Evolutionary conservation across 2,329 filamentous ascomycete genomes (phyloP), one percentile per base, ranked within the genome.

Genomic region (Pestalotiopsis fici): DNA sequence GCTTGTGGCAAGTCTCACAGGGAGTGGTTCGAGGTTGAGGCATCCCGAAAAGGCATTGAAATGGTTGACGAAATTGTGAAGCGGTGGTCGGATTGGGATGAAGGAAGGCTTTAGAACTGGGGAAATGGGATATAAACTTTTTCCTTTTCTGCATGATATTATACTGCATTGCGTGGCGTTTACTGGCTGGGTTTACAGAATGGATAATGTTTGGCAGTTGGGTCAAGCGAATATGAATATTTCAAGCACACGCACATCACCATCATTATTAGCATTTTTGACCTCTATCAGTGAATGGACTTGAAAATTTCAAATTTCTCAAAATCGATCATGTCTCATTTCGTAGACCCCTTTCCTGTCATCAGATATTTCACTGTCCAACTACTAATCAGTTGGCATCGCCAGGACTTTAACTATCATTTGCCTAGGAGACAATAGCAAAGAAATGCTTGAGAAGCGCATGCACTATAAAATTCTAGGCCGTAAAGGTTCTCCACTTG

Each of bases 21-120:
- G 64, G 96, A 99, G 81, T 99, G 95, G 95, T 99, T 99, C 77
- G 93, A 97, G 80, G 90, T 98, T 1, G 89, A 93, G 69, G 93
- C 93, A 0, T 90, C 84, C 25, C 87, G 90, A 70, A 86, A 90
- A 31, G 93, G 91, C 0, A 85, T 98, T 3, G 88, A 85, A 68
- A 85, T 87, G 82, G 83, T 88, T 82, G 83, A 88, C 70, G 84
- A 92, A 71, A 88, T 94, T 68, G 90, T 97, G 54, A 88, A 90
- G 75, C 83, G 94, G 71, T 99, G 96, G 96, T 90, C 95, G 9
- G 87, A 88, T 12, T 98, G 95, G 94, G 93, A 91, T 65, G 91
- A 93, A 78, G 79, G 70, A 23, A 69, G 74, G 69, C 70, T 35
- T 18, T 71, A 35, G 27, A 66, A 7, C 6, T 37, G 59, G 35